These are phyloP conservation scores for Bruguiera gymnorhiza DNA, from an alignment of 345 rosid genomes.

Conservation along the genomic window DNA sequence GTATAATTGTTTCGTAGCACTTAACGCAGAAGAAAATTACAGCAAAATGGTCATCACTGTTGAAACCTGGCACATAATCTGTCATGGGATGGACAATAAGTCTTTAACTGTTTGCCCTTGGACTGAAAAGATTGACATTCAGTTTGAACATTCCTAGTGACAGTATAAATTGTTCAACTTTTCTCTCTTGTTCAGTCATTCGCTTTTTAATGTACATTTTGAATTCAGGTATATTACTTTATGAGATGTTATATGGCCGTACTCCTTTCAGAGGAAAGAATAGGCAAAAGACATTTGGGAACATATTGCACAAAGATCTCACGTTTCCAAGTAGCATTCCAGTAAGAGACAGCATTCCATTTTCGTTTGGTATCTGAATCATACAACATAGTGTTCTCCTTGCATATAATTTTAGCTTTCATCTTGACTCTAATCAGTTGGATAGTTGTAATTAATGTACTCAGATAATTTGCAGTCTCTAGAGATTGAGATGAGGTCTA, in stretches of 20 bases:
- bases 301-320: constrained; percentile 90
- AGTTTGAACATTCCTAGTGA: too few species aligned
- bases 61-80: too few species aligned
- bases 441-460: too few species aligned
- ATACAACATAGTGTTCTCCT: not conserved
- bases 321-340: constrained; percentile 95
- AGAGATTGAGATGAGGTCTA: too few species aligned
- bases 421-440: too few species aligned
- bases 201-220: constrained; percentile 10
- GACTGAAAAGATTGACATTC: too few species aligned
- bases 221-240: constrained; percentile 71
- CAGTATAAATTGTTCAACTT: not conserved
- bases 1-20: too few species aligned
- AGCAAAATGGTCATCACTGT: too few species aligned
- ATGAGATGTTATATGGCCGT: constrained; percentile 98
- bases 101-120: too few species aligned
- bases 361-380: not conserved
- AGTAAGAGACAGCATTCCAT: constrained; percentile 29
- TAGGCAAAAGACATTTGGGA: constrained; percentile 91
- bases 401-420: not conserved
- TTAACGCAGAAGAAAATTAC: too few species aligned
- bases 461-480: too few species aligned
- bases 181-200: not conserved
- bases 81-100: too few species aligned
- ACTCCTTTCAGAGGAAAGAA: constrained; percentile 97